Base-by-base conservation (phyloP, 2,329 filamentous ascomycete species). In the Talaromyces sp. region DNA sequence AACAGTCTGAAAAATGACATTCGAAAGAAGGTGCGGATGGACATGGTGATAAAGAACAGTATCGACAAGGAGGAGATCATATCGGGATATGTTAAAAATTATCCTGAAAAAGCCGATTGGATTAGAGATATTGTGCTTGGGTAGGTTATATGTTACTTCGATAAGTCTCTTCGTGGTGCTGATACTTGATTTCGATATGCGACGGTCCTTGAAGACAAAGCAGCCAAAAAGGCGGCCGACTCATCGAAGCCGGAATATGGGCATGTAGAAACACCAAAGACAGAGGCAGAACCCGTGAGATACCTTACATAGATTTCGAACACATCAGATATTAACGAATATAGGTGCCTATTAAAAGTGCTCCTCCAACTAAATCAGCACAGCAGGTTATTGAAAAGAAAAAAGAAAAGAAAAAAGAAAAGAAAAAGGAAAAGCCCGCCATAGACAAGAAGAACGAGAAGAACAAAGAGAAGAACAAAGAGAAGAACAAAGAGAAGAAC, bases 11-110 rank as follows among this genome's bases (percentile, higher is more conserved):
- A 35, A 50, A 63, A 35, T 27, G 43, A 63, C 39, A 63, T 66
- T 64, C 65, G 65, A 49, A 60, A 66, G 45, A 61, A 66, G 16
- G 63, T 66, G 56, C 65, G 65, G 16, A 35, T 16, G 16, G 57
- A 37, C 8, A 56, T 60, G 37, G 19, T 43, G 47, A 60, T 60
- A n/a, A 59, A 43, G 41, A 57, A 45, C 27, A 41, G 19, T 31
- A 57, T 66, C 19, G 45, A 66, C 56, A 63, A 16, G 43, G 16
- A 60, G n/a, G 37, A 60, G 6, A 39, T 66, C 0, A 58, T 57
- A 10, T 52, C 45, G 11, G 61, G 58, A 47, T 66, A 56, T 11
- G 10, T 52, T 14, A 7, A 41, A 7, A 5, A 14, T 11, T 45
- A 56, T 27, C 56, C 65, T 7, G 56, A 56, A 0, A 43, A 56